Base-by-base conservation (phyloP, 148 eudicot genomes). In the Suaeda aralocaspica region DNA sequence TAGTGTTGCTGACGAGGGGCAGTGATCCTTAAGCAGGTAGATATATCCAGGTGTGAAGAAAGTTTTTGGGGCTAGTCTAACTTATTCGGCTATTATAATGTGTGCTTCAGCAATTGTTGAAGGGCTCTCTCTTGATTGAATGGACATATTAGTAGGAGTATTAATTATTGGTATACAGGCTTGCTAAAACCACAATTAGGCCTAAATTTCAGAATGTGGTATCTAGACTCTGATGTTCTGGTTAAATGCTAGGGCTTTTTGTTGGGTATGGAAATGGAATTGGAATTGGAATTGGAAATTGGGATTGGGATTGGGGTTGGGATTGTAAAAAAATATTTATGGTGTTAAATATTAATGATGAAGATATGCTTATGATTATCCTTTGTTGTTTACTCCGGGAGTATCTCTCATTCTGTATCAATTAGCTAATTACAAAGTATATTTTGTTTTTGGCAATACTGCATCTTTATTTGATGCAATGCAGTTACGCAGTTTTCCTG, bases 11-110 rank as follows among this genome's bases (percentile, higher is more conserved):
- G 65, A 76, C 7, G 80, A 59, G 22, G 31, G 59, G 56, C 25
- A 7, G 34, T 70, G 59, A 70, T 70, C 49, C 21, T 45, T 56
- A 29, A 30, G 74, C 30, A 12, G 41, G 70, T 70, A 42, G 41
- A 70, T 76, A 63, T 66, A 19, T 26, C 6, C 56, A 11, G 9
- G 68, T 15, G 46, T 61, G 63, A 46, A 61, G 73, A 14, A 36
- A 68, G 64, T 15, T 75, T 75, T 75, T 75, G 24, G 63, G 68
- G 68, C 36, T 58, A 74, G 77, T 63, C 61, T 68, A 60, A 74
- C 72, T 50, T 62, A 36, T 39, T 2, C 36, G 61, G 72, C 59
- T 48, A 45, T 46, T 5, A 24, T n/a, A n/a, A n/a, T n/a, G n/a
- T n/a, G n/a, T n/a, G n/a, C n/a, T n/a, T n/a, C n/a, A n/a, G n/a